phyloP scores from a whole-genome alignment of 192 early-diverging fungal genomes.

The Mortierella hygrophila region DNA sequence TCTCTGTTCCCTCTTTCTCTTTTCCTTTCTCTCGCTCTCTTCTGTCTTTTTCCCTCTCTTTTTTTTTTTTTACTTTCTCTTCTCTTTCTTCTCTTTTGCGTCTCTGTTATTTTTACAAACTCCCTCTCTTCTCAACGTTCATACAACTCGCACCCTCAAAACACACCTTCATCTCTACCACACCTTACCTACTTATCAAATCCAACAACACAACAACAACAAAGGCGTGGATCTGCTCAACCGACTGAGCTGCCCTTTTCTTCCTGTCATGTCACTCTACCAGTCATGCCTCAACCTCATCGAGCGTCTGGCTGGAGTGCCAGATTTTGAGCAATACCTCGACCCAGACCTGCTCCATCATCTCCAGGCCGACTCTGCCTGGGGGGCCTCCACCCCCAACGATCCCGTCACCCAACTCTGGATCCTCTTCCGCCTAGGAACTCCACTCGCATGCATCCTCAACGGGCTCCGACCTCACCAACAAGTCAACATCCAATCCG shows the following conservation, averaged over 20 bases:
- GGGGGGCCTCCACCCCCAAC: constrained; percentile 25
- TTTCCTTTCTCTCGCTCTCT: background rate
- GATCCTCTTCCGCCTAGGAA: constrained; percentile 77
- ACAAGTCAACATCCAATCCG: constrained; percentile 64
- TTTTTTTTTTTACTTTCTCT: background rate
- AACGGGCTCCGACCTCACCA: constrained; percentile 75
- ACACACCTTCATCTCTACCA: background rate
- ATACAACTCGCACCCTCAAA: constrained; percentile 12
- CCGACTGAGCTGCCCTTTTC: constrained; percentile 6
- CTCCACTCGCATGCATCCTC: constrained; percentile 76
- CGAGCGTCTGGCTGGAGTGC: constrained; percentile 77
- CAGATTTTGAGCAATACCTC: constrained; percentile 78
- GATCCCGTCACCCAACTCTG: constrained; percentile 81
- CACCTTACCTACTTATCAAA: background rate
- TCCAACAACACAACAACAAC: constrained; percentile 9
- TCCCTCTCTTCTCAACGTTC: background rate
- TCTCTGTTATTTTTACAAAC: constrained; percentile 14
- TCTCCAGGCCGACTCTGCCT: constrained; percentile 42
- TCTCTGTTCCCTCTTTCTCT: background rate
- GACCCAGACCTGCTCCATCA: constrained; percentile 57
- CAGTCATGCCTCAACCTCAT: constrained; percentile 78
- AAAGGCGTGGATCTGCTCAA: constrained; percentile 9
- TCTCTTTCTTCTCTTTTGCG: background rate
- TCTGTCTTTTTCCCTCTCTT: background rate
- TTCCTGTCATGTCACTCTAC: constrained; percentile 70